These are phyloP conservation scores for Schizosaccharomyces lindneri DNA, from an alignment of 805 yeast genomes.

Conservation along the genomic window DNA sequence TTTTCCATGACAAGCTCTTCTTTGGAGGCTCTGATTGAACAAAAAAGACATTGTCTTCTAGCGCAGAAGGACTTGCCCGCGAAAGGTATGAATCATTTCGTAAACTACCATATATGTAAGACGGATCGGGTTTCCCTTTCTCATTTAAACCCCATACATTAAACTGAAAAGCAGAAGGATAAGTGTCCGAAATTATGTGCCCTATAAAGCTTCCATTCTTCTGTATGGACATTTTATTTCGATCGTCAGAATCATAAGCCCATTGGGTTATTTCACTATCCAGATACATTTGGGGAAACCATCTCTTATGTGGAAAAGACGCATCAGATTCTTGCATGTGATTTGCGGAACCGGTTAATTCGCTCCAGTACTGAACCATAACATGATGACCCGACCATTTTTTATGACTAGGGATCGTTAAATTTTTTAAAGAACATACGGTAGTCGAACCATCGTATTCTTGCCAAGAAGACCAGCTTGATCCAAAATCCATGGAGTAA, in stretches of 20 bases:
- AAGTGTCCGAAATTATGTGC: neutral
- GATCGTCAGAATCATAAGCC: neutral
- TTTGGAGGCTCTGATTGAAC: neutral
- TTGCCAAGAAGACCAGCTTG: neutral
- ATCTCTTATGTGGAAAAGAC: neutral
- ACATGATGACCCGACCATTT: neutral
- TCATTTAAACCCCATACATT: conserved; percentile 1
- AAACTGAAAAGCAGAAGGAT: neutral
- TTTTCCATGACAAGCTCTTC: neutral
- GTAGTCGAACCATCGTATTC: neutral
- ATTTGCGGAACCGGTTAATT: neutral
- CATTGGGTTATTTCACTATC: neutral
- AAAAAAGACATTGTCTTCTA: neutral
- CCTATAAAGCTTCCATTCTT: neutral
- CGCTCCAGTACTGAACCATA: neutral
- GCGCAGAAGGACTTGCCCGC: neutral
- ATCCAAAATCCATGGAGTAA: neutral
- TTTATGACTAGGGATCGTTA: neutral
- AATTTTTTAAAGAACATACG: neutral
- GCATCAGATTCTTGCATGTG: neutral
- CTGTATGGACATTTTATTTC: neutral
- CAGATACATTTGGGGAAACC: neutral
- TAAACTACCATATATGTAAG: neutral
- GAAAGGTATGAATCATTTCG: neutral
- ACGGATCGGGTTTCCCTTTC: neutral